Evolutionary conservation across 257 asterid genomes (phyloP).

Genomic region (Voacanga thouarsii): DNA sequence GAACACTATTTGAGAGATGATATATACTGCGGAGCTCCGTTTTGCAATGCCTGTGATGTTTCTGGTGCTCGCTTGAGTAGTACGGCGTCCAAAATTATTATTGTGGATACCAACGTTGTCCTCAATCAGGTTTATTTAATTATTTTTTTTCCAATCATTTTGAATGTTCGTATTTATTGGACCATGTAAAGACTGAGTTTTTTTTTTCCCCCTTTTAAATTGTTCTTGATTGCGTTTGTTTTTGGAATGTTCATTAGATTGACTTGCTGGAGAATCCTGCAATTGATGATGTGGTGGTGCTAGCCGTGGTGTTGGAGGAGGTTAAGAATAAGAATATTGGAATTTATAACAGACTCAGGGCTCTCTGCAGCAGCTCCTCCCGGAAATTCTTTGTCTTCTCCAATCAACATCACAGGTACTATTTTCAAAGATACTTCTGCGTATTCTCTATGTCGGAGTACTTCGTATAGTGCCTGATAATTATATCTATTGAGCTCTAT

Average conservation of each 20-base stretch:
- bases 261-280: slow-evolving; percentile 95
- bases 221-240: neutral
- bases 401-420: slow-evolving; percentile 90
- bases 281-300: slow-evolving; percentile 83
- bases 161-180: neutral
- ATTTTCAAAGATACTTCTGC: neutral
- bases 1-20: slow-evolving; percentile 95
- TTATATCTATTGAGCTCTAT: neutral
- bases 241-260: slow-evolving; percentile 41
- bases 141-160: neutral
- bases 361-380: slow-evolving; percentile 65
- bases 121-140: slow-evolving; percentile 34
- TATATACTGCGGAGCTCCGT: slow-evolving; percentile 82
- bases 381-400: slow-evolving; percentile 87
- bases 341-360: slow-evolving; percentile 78
- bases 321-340: slow-evolving; percentile 82
- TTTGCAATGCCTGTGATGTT: slow-evolving; percentile 65
- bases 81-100: slow-evolving; percentile 43
- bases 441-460: neutral
- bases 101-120: slow-evolving; percentile 88
- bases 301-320: slow-evolving; percentile 84
- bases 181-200: neutral
- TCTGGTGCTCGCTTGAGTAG: slow-evolving; percentile 54
- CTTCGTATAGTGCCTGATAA: neutral
- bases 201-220: slow-evolving; percentile 6